Conservation (phyloP, 495 filamentous ascomycete genomes). For the Neurospora sp. region DNA sequence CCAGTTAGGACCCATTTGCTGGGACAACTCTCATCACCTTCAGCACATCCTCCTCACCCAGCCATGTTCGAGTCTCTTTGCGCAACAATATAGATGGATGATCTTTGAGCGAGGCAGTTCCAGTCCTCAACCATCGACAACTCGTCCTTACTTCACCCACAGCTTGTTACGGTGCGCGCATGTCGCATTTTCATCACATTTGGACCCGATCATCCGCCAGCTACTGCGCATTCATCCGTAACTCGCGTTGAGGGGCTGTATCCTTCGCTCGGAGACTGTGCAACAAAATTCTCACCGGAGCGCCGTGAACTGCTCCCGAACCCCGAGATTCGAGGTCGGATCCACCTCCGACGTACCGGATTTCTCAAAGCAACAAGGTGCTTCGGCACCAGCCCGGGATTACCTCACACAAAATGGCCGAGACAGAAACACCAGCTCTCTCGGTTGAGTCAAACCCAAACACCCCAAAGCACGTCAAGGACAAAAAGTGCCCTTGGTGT, state of each 20-base stretch:
- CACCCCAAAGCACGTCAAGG: constrained; percentile 46
- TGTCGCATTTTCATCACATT: neutral
- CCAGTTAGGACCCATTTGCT: neutral
- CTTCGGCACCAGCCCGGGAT: neutral
- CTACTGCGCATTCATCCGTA: neutral
- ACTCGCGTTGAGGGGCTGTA: neutral
- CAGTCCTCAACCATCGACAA: neutral
- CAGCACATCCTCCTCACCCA: neutral
- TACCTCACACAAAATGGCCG: constrained; percentile 10
- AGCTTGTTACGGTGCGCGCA: neutral
- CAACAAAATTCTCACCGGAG: neutral
- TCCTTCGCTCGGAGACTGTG: neutral
- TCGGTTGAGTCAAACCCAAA: constrained; percentile 1
- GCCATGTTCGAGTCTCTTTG: neutral
- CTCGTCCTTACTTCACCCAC: neutral
- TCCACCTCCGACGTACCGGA: neutral
- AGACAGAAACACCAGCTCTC: neutral
- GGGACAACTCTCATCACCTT: neutral
- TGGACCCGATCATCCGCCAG: neutral
- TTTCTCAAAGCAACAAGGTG: neutral
- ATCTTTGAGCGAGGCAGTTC: neutral
- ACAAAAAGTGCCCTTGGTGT: constrained; percentile 79
- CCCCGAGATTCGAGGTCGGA: neutral
- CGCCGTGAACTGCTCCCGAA: neutral
- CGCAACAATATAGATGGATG: neutral